Percentiles rank a stretch among this genome's conserved stretches.
Evolutionary conservation across 2,329 filamentous ascomycete genomes (phyloP).

Genomic region (Akanthomyces dipterigenus): DNA sequence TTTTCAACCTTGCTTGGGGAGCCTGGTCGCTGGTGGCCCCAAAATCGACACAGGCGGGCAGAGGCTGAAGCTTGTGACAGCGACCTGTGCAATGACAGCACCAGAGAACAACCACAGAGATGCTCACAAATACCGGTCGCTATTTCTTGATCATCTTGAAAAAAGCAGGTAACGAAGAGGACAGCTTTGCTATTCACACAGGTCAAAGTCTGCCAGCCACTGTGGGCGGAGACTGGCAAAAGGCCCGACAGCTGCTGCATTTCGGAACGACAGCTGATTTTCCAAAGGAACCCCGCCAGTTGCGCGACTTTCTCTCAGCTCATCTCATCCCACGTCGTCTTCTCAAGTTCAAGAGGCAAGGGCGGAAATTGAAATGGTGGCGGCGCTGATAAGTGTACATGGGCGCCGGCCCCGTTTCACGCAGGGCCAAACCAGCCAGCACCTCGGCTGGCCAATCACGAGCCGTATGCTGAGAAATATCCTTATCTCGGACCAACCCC

Average conservation of each 20-base stretch:
- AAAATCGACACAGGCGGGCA: background rate
- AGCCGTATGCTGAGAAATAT: background rate
- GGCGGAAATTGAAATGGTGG: background rate
- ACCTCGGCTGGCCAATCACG: conserved; percentile 4
- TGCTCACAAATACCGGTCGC: too few species aligned
- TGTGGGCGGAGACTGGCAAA: background rate
- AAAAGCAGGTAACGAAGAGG: background rate
- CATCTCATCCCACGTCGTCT: background rate
- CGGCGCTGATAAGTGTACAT: conserved; percentile 5
- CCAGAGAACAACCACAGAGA: too few species aligned
- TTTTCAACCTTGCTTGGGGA: conserved; percentile 5
- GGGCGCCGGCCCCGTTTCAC: background rate
- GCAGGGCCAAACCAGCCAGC: background rate
- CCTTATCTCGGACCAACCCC: conserved; percentile 12
- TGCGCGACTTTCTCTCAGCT: conserved; percentile 4
- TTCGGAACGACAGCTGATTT: background rate
- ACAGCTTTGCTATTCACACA: too few species aligned
- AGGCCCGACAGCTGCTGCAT: background rate
- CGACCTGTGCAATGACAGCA: too few species aligned
- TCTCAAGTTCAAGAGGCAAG: too few species aligned
- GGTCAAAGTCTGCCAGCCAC: background rate
- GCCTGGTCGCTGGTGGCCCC: background rate
- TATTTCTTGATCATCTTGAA: background rate
- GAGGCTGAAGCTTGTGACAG: conserved; percentile 3
- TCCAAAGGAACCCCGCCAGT: background rate